Conservation (phyloP, 2,329 filamentous ascomycete genomes). For the Bipolaris victoriae region DNA sequence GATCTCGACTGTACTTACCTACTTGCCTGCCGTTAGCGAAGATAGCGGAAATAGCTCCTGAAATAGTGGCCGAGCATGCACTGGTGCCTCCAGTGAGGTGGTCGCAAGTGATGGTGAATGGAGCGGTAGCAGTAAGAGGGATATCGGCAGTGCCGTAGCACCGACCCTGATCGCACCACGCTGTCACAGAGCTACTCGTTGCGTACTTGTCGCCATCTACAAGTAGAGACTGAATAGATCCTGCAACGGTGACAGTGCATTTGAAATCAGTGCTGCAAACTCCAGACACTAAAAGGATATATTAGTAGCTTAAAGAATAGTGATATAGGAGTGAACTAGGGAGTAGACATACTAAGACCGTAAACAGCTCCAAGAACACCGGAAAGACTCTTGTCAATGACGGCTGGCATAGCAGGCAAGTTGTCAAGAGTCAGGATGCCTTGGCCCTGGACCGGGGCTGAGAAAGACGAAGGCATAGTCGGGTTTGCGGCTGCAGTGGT, state of each 20-base stretch:
- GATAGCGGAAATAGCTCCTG: conserved; percentile 6
- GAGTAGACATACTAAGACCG: conserved; percentile 3
- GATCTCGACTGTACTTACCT: neutral
- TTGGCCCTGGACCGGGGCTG: conserved; percentile 6
- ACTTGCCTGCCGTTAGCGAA: conserved; percentile 10
- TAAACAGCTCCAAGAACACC: conserved; percentile 2
- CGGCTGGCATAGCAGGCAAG: conserved; percentile 10
- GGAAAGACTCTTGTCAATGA: conserved; percentile 7
- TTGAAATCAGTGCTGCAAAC: conserved; percentile 1
- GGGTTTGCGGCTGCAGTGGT: neutral
- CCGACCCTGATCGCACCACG: conserved; percentile 8
- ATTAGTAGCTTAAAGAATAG: neutral
- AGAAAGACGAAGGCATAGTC: conserved; percentile 9
- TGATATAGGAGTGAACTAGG: neutral
- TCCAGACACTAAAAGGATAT: conserved; percentile 1
- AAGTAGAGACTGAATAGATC: conserved; percentile 12
- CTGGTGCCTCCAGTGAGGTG: neutral
- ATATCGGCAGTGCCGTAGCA: conserved; percentile 8
- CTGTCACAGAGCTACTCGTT: neutral
- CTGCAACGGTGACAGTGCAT: conserved; percentile 9
- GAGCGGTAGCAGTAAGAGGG: conserved; percentile 9
- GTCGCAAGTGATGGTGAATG: conserved; percentile 12
- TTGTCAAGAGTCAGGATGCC: conserved; percentile 7
- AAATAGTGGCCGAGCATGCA: conserved; percentile 10
- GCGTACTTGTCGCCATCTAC: conserved; percentile 13